These are phyloP conservation scores for Colletotrichum sp. DNA, from an alignment of 2,329 filamentous ascomycete genomes.

Conservation along the genomic window DNA sequence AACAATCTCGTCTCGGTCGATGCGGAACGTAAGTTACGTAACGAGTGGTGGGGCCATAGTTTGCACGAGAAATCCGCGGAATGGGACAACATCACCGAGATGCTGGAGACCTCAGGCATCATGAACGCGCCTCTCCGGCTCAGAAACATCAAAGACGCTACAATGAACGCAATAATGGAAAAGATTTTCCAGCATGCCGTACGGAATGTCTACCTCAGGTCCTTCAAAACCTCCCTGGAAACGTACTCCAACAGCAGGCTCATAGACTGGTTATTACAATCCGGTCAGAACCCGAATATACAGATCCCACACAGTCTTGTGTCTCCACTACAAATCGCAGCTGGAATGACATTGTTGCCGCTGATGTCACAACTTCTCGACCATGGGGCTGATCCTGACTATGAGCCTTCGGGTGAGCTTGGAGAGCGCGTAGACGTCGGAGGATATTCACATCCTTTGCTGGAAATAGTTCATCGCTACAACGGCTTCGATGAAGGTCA, in stretches of 20 bases:
- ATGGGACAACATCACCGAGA: background rate
- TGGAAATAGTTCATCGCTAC: background rate
- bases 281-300: background rate
- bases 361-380: background rate
- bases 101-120: background rate
- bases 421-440: too few species aligned
- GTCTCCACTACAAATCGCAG: background rate
- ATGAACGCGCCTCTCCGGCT: background rate
- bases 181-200: background rate
- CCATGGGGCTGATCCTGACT: background rate
- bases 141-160: background rate
- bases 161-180: background rate
- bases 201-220: too few species aligned
- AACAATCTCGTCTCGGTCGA: background rate
- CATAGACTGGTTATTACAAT: background rate
- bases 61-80: too few species aligned
- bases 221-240: too few species aligned
- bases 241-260: background rate
- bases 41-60: too few species aligned
- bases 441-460: background rate
- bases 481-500: background rate
- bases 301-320: too few species aligned
- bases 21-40: too few species aligned
- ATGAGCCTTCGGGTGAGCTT: too few species aligned
- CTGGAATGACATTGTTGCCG: fast-evolving